A percentile compares a stretch with the other conserved stretches of the same genome.
These are phyloP conservation scores for Trypanosoma grayi DNA, from an alignment of 208 protist species.

Conservation along the genomic window DNA sequence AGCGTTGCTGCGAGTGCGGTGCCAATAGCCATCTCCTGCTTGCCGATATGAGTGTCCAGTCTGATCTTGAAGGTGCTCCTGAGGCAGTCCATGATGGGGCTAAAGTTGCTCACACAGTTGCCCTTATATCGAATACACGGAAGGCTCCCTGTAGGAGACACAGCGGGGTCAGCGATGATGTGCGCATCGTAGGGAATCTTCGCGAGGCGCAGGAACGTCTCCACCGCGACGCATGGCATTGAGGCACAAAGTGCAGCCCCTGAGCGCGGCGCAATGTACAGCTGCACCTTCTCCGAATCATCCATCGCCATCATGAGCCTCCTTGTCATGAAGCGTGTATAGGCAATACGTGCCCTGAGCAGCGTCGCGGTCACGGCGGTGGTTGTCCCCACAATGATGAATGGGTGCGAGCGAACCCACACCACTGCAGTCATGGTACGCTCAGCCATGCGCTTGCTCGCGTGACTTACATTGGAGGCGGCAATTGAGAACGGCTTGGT, in stretches of 20 bases:
- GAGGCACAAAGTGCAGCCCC: no score
- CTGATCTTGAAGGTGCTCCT: constrained; percentile 29
- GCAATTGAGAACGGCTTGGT: neutral
- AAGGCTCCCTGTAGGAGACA: constrained; percentile 36
- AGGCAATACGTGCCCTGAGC: neutral
- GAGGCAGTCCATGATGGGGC: constrained; percentile 43
- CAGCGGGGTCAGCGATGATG: constrained; percentile 29
- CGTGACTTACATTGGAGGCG: neutral
- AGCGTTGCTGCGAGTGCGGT: constrained; percentile 35
- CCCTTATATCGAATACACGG: constrained; percentile 49
- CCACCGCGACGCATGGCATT: constrained; percentile 39
- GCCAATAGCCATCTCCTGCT: constrained; percentile 42
- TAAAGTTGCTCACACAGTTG: constrained; percentile 22
- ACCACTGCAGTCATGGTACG: neutral
- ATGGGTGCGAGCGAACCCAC: constrained; percentile 4
- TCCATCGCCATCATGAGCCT: constrained; percentile 4
- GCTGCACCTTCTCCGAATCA: constrained; percentile 25
- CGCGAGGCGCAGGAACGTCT: constrained; percentile 54
- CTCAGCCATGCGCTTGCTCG: neutral
- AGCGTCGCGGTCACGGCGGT: neutral
- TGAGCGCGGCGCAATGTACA: constrained; percentile 26
- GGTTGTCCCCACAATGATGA: neutral
- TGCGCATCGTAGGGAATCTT: constrained; percentile 55
- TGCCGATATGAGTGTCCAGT: constrained; percentile 37
- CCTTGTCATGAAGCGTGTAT: neutral